Percentiles rank a stretch among this genome's conserved stretches.
phyloP scores from a whole-genome alignment of 345 rosid genomes.

The Rhodamnia rubescens region DNA sequence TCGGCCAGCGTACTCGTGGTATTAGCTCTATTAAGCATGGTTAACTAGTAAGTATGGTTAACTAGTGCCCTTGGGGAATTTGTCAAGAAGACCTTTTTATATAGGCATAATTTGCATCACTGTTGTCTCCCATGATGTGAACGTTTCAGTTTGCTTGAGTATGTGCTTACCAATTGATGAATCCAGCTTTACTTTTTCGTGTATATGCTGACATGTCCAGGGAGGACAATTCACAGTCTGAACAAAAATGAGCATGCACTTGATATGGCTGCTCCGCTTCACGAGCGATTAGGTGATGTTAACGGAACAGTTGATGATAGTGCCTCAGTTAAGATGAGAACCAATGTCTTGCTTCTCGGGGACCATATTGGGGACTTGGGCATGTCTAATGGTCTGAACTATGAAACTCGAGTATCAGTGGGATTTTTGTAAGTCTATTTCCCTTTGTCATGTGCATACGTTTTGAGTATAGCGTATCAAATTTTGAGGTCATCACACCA shows the following conservation, averaged over 20 bases:
- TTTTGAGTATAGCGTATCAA: background rate
- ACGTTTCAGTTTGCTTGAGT: background rate
- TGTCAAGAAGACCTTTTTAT: background rate
- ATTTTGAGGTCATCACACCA: background rate
- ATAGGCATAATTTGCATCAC: background rate
- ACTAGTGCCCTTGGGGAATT: background rate
- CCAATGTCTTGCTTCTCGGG: conserved; percentile 76
- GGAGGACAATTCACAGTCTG: conserved; percentile 70
- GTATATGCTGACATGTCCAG: conserved; percentile 15
- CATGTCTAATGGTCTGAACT: conserved; percentile 83
- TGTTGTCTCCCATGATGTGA: background rate
- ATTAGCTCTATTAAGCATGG: background rate
- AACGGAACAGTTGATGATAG: conserved; percentile 20
- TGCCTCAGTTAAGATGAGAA: conserved; percentile 50
- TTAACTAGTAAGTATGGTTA: background rate
- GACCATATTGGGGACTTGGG: conserved; percentile 80
- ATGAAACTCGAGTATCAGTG: conserved; percentile 59
- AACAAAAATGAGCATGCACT: conserved; percentile 89
- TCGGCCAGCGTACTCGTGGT: too few relatives aligned
- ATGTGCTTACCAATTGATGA: background rate
- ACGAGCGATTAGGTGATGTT: conserved; percentile 36
- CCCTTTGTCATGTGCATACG: background rate
- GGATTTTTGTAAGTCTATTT: conserved; percentile 68
- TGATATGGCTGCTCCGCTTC: conserved; percentile 86
- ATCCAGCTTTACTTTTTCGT: background rate